These are phyloP conservation scores for Eutrema heterophyllum DNA, from an alignment of 345 rosid genomes.

Conservation along the genomic window DNA sequence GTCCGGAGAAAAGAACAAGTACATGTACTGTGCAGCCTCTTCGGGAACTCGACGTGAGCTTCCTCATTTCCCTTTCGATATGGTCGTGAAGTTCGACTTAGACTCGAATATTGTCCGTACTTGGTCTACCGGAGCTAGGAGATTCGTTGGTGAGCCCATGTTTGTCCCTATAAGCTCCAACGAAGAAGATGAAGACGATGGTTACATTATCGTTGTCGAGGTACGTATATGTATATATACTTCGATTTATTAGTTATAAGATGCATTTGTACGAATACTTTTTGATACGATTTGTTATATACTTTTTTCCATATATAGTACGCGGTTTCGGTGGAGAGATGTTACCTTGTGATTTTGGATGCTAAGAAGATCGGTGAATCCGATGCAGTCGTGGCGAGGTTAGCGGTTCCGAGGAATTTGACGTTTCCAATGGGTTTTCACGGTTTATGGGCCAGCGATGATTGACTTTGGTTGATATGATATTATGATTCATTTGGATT, in stretches of 20 bases:
- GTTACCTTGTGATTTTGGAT: conserved; percentile 70
- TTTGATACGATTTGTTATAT: not conserved
- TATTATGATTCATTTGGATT: not conserved
- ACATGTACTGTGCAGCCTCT: conserved; percentile 57
- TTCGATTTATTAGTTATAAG: not conserved
- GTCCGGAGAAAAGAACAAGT: conserved; percentile 53
- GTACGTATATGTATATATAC: conserved; percentile 23
- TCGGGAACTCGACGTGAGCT: conserved; percentile 59
- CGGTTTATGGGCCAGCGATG: conserved; percentile 63
- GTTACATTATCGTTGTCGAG: conserved; percentile 84
- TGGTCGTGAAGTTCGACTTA: conserved; percentile 59
- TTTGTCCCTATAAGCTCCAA: conserved; percentile 47
- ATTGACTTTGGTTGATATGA: not conserved
- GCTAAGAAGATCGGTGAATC: conserved; percentile 70
- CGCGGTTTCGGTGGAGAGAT: conserved; percentile 78
- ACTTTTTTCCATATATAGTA: conserved; percentile 47
- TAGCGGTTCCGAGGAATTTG: conserved; percentile 72
- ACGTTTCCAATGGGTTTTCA: conserved; percentile 92
- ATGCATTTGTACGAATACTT: not conserved
- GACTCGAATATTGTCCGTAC: conserved; percentile 25
- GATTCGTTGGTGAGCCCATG: conserved; percentile 83
- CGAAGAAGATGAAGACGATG: conserved; percentile 43
- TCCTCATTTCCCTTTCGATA: conserved; percentile 85
- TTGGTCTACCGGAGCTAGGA: conserved; percentile 66
- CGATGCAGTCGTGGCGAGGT: conserved; percentile 56